Evolutionary conservation across 768 basidiomycete genomes (phyloP).

Genomic region (Mycena epipterygia): DNA sequence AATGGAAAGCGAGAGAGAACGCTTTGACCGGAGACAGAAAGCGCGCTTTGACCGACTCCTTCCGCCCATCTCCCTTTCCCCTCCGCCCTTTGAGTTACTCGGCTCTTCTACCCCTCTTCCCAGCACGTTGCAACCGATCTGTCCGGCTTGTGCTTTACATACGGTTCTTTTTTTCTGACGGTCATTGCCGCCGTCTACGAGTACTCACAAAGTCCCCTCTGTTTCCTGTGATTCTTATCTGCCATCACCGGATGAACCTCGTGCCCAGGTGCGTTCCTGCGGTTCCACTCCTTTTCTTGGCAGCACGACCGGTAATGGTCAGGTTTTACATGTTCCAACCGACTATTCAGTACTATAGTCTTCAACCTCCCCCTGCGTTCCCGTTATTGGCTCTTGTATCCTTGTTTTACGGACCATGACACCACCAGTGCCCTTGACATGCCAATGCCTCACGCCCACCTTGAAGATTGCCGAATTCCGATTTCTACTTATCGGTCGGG

Average conservation of each 20-base stretch:
- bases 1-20: not conserved
- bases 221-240: not conserved
- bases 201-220: not conserved
- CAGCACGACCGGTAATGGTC: not conserved
- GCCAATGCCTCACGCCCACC: not conserved
- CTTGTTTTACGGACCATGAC: too few species aligned
- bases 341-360: not conserved
- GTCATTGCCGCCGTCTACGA: not conserved
- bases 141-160: not conserved
- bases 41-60: slow-evolving; percentile 19
- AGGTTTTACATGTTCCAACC: not conserved
- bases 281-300: slow-evolving; percentile 21
- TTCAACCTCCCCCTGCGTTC: not conserved
- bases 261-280: slow-evolving; percentile 10
- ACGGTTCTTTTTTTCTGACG: not conserved
- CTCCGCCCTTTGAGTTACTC: not conserved
- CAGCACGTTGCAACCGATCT: not conserved
- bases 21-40: not conserved
- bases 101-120: not conserved
- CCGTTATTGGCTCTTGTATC: too few species aligned
- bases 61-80: not conserved
- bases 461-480: slow-evolving; percentile 19
- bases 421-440: not conserved
- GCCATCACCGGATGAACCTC: slow-evolving; percentile 11
- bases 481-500: slow-evolving; percentile 25